Conservation (phyloP, 768 basidiomycete genomes). For the Gelatoporia subvermispora region DNA sequence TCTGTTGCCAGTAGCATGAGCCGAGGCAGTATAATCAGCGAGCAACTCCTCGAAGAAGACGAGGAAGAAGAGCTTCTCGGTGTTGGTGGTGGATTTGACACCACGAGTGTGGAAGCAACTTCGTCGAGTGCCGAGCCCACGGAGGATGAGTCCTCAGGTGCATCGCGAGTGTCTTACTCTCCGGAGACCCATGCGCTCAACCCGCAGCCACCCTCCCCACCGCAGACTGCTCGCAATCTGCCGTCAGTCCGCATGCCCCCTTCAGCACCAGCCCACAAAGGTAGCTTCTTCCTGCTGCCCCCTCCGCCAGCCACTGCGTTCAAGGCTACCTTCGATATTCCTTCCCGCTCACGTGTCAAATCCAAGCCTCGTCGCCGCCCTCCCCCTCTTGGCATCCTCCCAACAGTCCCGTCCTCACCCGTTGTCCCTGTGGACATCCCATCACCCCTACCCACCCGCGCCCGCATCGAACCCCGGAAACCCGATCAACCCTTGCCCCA, state of each 20-base stretch:
- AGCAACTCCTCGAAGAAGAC: constrained; percentile 78
- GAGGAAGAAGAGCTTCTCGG: constrained; percentile 72
- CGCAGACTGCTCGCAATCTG: constrained; percentile 22
- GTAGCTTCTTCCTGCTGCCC: constrained; percentile 50
- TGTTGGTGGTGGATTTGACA: constrained; percentile 59
- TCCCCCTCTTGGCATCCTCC: constrained; percentile 53
- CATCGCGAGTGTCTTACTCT: constrained; percentile 1
- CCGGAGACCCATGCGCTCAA: background rate
- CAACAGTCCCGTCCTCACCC: constrained; percentile 73
- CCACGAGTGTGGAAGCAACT: constrained; percentile 23
- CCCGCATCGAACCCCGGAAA: constrained; percentile 51
- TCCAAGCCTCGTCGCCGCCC: constrained; percentile 57
- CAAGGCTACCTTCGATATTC: constrained; percentile 45
- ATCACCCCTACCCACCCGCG: constrained; percentile 36
- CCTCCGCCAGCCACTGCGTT: constrained; percentile 46
- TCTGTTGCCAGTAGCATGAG: constrained; percentile 73
- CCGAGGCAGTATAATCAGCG: constrained; percentile 65
- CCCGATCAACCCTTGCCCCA: constrained; percentile 54
- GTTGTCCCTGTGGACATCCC: constrained; percentile 44
- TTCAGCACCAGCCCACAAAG: constrained; percentile 37
- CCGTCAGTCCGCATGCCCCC: constrained; percentile 17
- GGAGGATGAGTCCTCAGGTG: constrained; percentile 22
- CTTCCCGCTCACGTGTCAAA: constrained; percentile 22
- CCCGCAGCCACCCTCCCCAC: constrained; percentile 14
- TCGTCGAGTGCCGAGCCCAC: constrained; percentile 30